Evolutionary conservation across 2,329 filamentous ascomycete species (phyloP), one percentile per base, ranked within the genome.

Genomic region (Xylaria sp.): DNA sequence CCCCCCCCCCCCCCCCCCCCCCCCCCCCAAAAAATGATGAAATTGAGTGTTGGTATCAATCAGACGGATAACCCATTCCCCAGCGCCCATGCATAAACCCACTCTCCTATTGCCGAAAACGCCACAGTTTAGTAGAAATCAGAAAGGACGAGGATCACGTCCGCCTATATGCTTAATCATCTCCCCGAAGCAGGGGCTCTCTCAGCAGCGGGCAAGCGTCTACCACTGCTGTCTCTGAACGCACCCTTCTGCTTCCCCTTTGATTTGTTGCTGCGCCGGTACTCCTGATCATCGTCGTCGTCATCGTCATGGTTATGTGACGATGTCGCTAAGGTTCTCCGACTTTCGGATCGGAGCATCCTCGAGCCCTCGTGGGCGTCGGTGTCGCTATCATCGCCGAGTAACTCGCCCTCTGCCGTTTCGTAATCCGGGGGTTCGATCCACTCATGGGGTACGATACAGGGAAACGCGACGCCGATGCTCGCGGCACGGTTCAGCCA

Each of bases 401-500:
- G 79, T 67, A 93, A 82, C 76, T 89, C 90, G 67, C 91, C 91
- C 68, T 93, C 91, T 39, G 88, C 89, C 18, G 87, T 90, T 67
- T 93, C 91, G 75, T 89, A 90, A 73, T 94, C 92, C 1, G 93
- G 93, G 58, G 92, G 90, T 53, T 90, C 87, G 70, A 96, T 88
- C 93, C 93, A 96, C 76, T 94, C 92, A 68, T 86, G 86, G 13
- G 93, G 93, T 55, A 97, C 92, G 23, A 97, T 86, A 77, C 93
- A 97, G 15, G 93, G 93, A 41, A 97, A 80, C 13, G 91, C 91
- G 60, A 94, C 86, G 45, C 93, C 93, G 70, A 97, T 93, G 73
- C 87, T 91, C n/a, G 93, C 93, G 1, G 93, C 93, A 63, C 93
- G 87, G 76, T 97, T 97, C 62, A 97, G 82, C 91, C 93, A 97